These are phyloP conservation scores for Hymenoscyphus salicellus DNA, from an alignment of 2,329 filamentous ascomycete species.

Conservation along the genomic window DNA sequence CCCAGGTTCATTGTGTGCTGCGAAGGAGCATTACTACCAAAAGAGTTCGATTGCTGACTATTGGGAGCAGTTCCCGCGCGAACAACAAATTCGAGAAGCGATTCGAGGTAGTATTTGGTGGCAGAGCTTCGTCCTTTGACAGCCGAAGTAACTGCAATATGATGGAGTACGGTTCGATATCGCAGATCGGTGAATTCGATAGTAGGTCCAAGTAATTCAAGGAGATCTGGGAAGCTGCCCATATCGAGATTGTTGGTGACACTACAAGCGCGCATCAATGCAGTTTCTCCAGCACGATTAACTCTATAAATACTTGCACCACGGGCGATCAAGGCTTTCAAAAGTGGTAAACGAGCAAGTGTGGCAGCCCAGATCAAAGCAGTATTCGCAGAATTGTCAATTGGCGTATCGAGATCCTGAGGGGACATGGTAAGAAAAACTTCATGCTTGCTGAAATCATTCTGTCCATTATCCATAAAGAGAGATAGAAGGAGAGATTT, in stretches of 20 bases:
- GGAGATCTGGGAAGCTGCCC: conserved; percentile 81
- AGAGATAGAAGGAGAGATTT: conserved; percentile 78
- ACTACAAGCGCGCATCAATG: conserved; percentile 85
- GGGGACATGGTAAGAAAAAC: conserved; percentile 73
- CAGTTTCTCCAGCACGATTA: conserved; percentile 86
- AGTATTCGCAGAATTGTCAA: conserved; percentile 85
- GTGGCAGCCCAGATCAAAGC: conserved; percentile 96
- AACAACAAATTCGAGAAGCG: conserved; percentile 89
- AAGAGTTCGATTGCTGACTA: conserved; percentile 44
- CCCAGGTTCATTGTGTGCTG: conserved; percentile 68
- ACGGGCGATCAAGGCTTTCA: conserved; percentile 75
- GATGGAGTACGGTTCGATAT: conserved; percentile 87
- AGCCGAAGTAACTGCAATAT: conserved; percentile 92
- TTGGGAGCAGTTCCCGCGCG: conserved; percentile 69
- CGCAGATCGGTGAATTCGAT: conserved; percentile 89
- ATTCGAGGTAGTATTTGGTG: conserved; percentile 94
- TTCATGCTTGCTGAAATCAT: conserved; percentile 71
- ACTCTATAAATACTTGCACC: conserved; percentile 86
- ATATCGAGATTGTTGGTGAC: conserved; percentile 95
- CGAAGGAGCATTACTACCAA: conserved; percentile 27
- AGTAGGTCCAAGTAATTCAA: conserved; percentile 83
- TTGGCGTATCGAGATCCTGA: conserved; percentile 83
- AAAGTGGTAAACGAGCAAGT: conserved; percentile 76
- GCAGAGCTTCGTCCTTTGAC: conserved; percentile 90
- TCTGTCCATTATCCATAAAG: conserved; percentile 70